These are phyloP conservation scores for Globomyces sp. DNA, from an alignment of 371 early-diverging fungal species.

Conservation along the genomic window DNA sequence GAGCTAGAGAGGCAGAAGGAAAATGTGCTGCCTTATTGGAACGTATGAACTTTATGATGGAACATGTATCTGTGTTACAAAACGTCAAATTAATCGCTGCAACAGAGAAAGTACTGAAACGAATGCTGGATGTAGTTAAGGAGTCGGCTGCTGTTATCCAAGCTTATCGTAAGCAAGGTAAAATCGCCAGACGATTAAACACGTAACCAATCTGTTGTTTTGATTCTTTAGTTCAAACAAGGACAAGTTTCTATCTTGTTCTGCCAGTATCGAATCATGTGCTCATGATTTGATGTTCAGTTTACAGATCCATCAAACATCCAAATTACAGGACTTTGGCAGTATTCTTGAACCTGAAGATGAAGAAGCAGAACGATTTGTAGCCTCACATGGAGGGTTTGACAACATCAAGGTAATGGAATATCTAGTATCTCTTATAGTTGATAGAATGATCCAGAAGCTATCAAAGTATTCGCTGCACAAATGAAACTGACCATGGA, in stretches of 20 bases:
- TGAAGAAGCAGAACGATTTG: slow-evolving; percentile 41
- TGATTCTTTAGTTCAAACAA: slow-evolving; percentile 29
- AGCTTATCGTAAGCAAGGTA: slow-evolving; percentile 48
- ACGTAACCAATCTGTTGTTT: slow-evolving; percentile 5
- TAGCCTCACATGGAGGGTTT: slow-evolving; percentile 35
- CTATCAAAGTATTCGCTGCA: slow-evolving; percentile 46
- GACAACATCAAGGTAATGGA: slow-evolving; percentile 17
- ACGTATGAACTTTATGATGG: slow-evolving; percentile 51
- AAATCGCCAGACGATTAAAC: slow-evolving; percentile 48
- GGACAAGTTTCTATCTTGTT: slow-evolving; percentile 40
- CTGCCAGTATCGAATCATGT: slow-evolving; percentile 31
- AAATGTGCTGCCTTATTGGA: slow-evolving; percentile 51
- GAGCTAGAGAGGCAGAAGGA: slow-evolving; percentile 42
- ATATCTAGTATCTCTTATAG: not conserved
- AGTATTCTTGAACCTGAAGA: slow-evolving; percentile 41
- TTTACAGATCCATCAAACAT: slow-evolving; percentile 51
- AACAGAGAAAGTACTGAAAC: slow-evolving; percentile 30
- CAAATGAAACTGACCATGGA: slow-evolving; percentile 41
- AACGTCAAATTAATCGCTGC: slow-evolving; percentile 31
- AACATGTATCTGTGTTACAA: slow-evolving; percentile 42
- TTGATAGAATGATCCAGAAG: slow-evolving; percentile 31
- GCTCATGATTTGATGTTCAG: slow-evolving; percentile 49
- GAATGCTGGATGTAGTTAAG: slow-evolving; percentile 42
- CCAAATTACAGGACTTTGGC: slow-evolving; percentile 41
- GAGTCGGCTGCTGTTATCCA: slow-evolving; percentile 40